Base-by-base conservation (phyloP, 306 rosid species). In the Betula pendula region DNA sequence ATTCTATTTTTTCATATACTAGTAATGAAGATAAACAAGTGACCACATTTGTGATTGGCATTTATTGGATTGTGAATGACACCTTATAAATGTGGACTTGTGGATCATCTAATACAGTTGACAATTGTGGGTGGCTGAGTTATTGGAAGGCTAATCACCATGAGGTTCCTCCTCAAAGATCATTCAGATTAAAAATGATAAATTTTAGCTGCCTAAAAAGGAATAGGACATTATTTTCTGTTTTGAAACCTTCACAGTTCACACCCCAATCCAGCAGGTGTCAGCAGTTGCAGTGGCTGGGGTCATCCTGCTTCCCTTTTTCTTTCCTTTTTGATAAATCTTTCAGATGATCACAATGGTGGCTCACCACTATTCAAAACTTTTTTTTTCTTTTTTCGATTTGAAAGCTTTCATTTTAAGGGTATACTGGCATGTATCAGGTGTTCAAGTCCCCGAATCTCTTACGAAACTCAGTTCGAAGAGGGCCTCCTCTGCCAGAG, bases 371-470 rank as follows among this genome's bases (percentile, higher is more conserved):
- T 20, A 38, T 38, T 10, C 33, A 9, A 38, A 45, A 25, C 27
- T 19, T 17, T 45, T 68, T 35, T 44, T 44, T 8, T 2, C 13
- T 43, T 43, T 43, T 43, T 1, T 8, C 2, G 1, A 38, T 74
- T 40, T 55, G 29, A 66, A 17, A 8, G 27, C 12, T 45, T 53
- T 66, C 19, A 1, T 5, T 7, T 45, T 35, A 33, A 51, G 62
- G 59, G 3, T 48, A 60, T 58, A 59, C n/a, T 43, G 43, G 79
- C 79, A 69, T 85, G 71, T 74, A 50, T 71, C 84, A 92, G 98
- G 99, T 66, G 96, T 78, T 33, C 80, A 92, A 77, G 80, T 90
- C 74, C 97, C 97, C 0, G 92, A 92, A 72, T 85, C 88, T 60
- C 19, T 87, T 31, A 80, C 71, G 8, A 92, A 89, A 68, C 78